Conservation (phyloP, 2,329 filamentous ascomycete genomes). For the Macroventuria anomochaeta region DNA sequence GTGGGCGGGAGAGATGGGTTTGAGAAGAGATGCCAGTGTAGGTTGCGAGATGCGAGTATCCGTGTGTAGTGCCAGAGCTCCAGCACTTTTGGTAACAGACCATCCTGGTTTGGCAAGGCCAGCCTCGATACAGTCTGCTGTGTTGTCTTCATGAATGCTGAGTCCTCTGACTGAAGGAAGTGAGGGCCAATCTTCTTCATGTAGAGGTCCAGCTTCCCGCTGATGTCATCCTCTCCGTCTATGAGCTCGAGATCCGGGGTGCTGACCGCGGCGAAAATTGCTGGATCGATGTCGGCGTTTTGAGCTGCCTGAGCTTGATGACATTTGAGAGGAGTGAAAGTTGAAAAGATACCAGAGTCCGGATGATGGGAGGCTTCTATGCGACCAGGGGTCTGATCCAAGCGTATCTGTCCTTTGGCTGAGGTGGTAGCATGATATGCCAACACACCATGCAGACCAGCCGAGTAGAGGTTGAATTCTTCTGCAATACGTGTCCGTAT, state of each 20-base stretch:
- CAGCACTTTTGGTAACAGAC: slow-evolving; percentile 58
- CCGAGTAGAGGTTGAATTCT: slow-evolving; percentile 64
- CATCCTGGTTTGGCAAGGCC: slow-evolving; percentile 47
- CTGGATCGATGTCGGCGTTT: slow-evolving; percentile 46
- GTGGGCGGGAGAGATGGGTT: slow-evolving; percentile 51
- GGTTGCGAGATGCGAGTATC: slow-evolving; percentile 58
- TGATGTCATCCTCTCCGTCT: slow-evolving; percentile 59
- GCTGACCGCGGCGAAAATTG: slow-evolving; percentile 38
- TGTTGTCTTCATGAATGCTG: slow-evolving; percentile 59
- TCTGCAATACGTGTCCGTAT: slow-evolving; percentile 65
- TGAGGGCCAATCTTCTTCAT: slow-evolving; percentile 57
- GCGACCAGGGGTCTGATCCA: slow-evolving; percentile 57
- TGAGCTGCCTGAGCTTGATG: slow-evolving; percentile 33
- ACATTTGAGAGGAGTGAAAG: slow-evolving; percentile 54
- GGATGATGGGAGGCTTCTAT: slow-evolving; percentile 62
- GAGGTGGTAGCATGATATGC: slow-evolving; percentile 59
- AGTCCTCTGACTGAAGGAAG: slow-evolving; percentile 59
- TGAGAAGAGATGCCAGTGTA: slow-evolving; percentile 58
- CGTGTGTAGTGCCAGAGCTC: slow-evolving; percentile 65
- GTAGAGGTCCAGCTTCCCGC: slow-evolving; percentile 61
- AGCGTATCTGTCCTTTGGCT: slow-evolving; percentile 56
- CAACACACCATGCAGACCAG: slow-evolving; percentile 60
- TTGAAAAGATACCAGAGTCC: slow-evolving; percentile 55
- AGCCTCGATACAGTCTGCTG: slow-evolving; percentile 47
- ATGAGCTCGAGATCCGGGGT: slow-evolving; percentile 54